Percentiles rank a stretch among this genome's conserved stretches.
These are phyloP conservation scores for Prunus campanulata DNA, from an alignment of 306 rosid species.

Conservation along the genomic window DNA sequence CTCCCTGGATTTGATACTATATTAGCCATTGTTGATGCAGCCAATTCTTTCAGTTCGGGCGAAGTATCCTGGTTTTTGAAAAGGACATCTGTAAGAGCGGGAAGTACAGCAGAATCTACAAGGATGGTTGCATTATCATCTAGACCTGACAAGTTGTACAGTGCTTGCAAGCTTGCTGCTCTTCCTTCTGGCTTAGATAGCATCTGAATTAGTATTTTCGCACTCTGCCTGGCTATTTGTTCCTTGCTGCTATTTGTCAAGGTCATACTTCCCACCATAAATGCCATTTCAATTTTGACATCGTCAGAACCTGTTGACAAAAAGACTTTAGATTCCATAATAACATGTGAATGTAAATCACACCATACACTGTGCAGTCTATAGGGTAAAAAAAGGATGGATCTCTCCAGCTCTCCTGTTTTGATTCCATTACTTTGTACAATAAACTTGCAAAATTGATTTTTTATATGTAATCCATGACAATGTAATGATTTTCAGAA, in stretches of 20 bases:
- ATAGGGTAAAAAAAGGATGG: neutral
- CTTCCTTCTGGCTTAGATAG: constrained; percentile 45
- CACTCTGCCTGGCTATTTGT: constrained; percentile 54
- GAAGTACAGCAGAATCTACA: constrained; percentile 45
- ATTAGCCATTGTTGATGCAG: constrained; percentile 54
- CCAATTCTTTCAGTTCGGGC: constrained; percentile 39
- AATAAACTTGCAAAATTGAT: neutral
- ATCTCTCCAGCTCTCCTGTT: constrained; percentile 10
- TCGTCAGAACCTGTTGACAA: constrained; percentile 45
- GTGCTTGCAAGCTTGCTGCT: constrained; percentile 51
- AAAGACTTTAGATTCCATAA: constrained; percentile 13
- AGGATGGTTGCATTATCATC: constrained; percentile 59
- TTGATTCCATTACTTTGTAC: neutral
- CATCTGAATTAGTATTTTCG: constrained; percentile 43
- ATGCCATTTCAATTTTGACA: constrained; percentile 54
- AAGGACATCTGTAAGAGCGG: constrained; percentile 44
- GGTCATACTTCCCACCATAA: constrained; percentile 54
- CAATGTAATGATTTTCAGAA: neutral
- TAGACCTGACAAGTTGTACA: constrained; percentile 53
- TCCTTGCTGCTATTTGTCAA: constrained; percentile 57
- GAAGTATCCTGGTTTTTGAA: constrained; percentile 33
- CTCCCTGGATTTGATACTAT: constrained; percentile 56
- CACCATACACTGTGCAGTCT: neutral
- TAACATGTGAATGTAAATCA: constrained; percentile 1
- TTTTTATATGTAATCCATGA: neutral